These are phyloP conservation scores for Gyromitra esculenta DNA, from an alignment of 2,329 filamentous ascomycete genomes.

Conservation along the genomic window DNA sequence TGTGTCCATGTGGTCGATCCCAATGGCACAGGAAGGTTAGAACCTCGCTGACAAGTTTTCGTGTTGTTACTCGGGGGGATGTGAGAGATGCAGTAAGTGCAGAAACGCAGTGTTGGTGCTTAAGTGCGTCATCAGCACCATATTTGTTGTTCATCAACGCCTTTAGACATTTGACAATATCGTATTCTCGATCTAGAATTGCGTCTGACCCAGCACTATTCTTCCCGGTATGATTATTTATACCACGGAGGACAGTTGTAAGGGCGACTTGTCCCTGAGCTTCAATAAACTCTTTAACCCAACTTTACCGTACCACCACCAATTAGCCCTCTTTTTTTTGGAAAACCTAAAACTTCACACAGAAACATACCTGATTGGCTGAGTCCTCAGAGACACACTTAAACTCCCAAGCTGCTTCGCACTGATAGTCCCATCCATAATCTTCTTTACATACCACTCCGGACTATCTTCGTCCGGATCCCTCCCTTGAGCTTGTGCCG, in stretches of 20 bases:
- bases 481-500: slow-evolving; percentile 74
- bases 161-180: slow-evolving; percentile 97
- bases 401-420: slow-evolving; percentile 90
- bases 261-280: slow-evolving; percentile 96
- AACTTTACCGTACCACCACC: slow-evolving; percentile 65
- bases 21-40: slow-evolving; percentile 96
- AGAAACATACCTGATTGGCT: slow-evolving; percentile 72
- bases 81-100: slow-evolving; percentile 87
- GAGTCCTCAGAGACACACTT: slow-evolving; percentile 92
- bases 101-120: slow-evolving; percentile 88
- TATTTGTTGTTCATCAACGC: slow-evolving; percentile 99
- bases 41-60: slow-evolving; percentile 95
- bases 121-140: slow-evolving; percentile 92
- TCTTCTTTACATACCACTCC: slow-evolving; percentile 96
- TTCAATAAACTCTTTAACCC: slow-evolving; percentile 96
- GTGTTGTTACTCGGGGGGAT: slow-evolving; percentile 86
- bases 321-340: slow-evolving; percentile 15
- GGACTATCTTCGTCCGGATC: slow-evolving; percentile 83
- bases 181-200: slow-evolving; percentile 90
- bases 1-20: slow-evolving; percentile 85
- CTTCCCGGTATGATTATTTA: slow-evolving; percentile 79
- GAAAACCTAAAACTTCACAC: background rate
- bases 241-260: slow-evolving; percentile 90
- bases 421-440: slow-evolving; percentile 94
- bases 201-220: slow-evolving; percentile 72